phyloP scores from a whole-genome alignment of 164 flowering plant genomes.

The Stephania yunnanensis region DNA sequence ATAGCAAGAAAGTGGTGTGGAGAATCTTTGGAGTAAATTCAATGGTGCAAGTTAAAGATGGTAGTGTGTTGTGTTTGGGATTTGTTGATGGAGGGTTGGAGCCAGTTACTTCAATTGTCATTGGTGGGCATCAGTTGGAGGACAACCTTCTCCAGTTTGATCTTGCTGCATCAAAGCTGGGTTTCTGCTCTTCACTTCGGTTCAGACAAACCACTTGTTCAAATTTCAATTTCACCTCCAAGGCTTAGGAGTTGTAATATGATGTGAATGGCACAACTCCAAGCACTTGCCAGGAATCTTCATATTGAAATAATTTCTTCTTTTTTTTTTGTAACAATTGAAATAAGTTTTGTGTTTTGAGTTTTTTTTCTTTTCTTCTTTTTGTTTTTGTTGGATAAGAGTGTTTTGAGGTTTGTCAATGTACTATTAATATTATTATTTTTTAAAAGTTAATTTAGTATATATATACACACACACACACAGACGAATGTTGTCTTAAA shows the following conservation, averaged over 20 bases:
- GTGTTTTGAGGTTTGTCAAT: too few species aligned
- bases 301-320: too few species aligned
- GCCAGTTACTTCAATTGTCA: constrained; percentile 29
- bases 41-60: constrained; percentile 29
- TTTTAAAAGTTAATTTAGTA: too few species aligned
- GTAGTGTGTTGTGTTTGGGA: constrained; percentile 36
- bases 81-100: constrained; percentile 36
- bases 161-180: constrained; percentile 8
- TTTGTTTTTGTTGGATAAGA: too few species aligned
- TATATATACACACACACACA: too few species aligned
- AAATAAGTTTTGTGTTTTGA: too few species aligned
- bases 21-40: constrained; percentile 38
- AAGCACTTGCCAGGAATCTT: too few species aligned
- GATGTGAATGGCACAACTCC: too few species aligned
- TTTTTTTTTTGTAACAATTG: too few species aligned
- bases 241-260: constrained; percentile 1
- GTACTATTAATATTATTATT: too few species aligned
- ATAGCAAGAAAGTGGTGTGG: constrained; percentile 27
- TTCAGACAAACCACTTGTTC: constrained; percentile 34
- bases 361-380: too few species aligned
- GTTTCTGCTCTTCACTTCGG: constrained; percentile 16
- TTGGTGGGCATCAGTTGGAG: constrained; percentile 17
- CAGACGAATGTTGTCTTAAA: too few species aligned
- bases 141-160: constrained; percentile 13
- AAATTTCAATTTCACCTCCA: constrained; percentile 40